Conservation (phyloP, 2,329 filamentous ascomycete genomes). For the Neonectria coccinea region DNA sequence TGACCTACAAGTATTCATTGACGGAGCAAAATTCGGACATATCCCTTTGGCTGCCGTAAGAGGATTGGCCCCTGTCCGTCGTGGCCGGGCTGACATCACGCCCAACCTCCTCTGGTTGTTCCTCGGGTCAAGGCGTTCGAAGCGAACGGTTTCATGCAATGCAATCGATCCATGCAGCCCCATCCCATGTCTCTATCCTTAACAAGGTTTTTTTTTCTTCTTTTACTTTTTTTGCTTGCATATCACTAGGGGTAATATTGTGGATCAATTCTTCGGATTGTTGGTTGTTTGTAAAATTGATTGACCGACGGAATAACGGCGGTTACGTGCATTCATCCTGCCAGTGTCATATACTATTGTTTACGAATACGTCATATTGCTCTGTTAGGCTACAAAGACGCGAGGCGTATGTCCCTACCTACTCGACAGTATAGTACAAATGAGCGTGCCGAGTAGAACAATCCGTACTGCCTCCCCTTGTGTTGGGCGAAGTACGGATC, state of each 20-base stretch:
- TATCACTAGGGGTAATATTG: not conserved
- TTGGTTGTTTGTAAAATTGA: conserved; percentile 27
- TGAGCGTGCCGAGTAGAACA: not conserved
- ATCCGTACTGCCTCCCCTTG: not conserved
- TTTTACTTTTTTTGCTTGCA: not conserved
- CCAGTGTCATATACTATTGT: not conserved
- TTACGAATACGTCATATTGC: not conserved
- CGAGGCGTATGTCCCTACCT: not conserved
- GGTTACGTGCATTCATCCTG: not conserved
- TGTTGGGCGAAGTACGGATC: no score
- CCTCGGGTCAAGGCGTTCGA: conserved; percentile 22
- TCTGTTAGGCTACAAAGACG: not conserved
- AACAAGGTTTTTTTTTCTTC: not conserved
- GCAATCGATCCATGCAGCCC: not conserved
- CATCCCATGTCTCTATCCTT: not conserved
- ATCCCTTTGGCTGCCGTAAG: no score
- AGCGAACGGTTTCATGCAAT: conserved; percentile 15
- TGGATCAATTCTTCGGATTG: not conserved
- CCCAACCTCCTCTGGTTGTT: conserved; percentile 38
- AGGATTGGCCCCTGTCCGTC: conserved; percentile 16
- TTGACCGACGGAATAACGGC: not conserved
- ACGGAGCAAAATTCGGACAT: not conserved
- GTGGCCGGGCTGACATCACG: conserved; percentile 24
- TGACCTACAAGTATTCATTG: not conserved
- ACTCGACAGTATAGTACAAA: not conserved